A percentile compares a stretch with the other conserved stretches of the same genome.
Evolutionary conservation across 805 yeast genomes (phyloP).

Genomic region (Candida awuae): DNA sequence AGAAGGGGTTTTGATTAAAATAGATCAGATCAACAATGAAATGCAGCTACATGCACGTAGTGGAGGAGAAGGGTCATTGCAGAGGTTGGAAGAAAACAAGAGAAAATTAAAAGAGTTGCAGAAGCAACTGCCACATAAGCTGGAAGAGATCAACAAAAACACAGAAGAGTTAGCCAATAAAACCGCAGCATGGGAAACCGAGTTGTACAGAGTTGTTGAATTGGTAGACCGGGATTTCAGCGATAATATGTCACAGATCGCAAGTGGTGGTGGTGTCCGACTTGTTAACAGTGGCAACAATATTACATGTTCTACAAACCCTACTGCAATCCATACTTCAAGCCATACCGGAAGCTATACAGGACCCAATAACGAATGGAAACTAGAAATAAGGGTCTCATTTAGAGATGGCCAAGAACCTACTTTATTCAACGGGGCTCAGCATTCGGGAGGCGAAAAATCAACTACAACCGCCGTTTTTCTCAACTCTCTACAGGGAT

Average conservation of each 20-base stretch:
- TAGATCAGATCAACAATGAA: slow-evolving; percentile 37
- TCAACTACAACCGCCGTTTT: slow-evolving; percentile 91
- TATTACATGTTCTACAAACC: slow-evolving; percentile 28
- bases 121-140: slow-evolving; percentile 32
- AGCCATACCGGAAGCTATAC: too few relatives aligned
- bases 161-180: slow-evolving; percentile 16
- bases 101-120: slow-evolving; percentile 32
- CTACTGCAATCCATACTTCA: background rate
- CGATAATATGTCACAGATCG: slow-evolving; percentile 59
- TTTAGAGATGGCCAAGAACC: slow-evolving; percentile 73
- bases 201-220: slow-evolving; percentile 43
- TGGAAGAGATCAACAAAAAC: slow-evolving; percentile 31
- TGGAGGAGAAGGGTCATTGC: slow-evolving; percentile 24
- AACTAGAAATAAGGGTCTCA: slow-evolving; percentile 71
- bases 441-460: slow-evolving; percentile 97
- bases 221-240: slow-evolving; percentile 60
- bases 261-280: slow-evolving; percentile 77
- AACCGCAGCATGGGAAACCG: slow-evolving; percentile 51
- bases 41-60: slow-evolving; percentile 22
- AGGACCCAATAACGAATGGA: slow-evolving; percentile 62
- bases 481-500: slow-evolving; percentile 82
- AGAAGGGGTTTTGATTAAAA: slow-evolving; percentile 20
- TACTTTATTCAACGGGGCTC: slow-evolving; percentile 67
- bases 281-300: slow-evolving; percentile 44
- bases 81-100: slow-evolving; percentile 32